Base-by-base conservation (phyloP, 1,284 basidiomycete genomes). In the Microstroma glucosiphilum region DNA sequence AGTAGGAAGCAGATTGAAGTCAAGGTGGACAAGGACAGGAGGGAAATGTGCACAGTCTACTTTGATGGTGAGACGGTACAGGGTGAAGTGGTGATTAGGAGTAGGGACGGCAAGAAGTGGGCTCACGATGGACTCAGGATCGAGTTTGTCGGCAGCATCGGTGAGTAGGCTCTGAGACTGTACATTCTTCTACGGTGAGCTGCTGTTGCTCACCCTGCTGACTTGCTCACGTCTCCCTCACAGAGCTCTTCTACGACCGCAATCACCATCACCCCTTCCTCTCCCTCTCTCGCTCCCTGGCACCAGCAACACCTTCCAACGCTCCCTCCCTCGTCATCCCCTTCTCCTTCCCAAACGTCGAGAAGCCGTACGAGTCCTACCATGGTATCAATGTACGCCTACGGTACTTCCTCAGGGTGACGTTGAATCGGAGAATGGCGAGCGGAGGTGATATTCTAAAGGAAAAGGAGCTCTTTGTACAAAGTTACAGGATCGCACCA, bases 261-360 rank as follows among this genome's bases (percentile, higher is more conserved):
- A 92, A 93, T 13, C 96, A 97, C 76, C 94, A 97, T 79, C 92
- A 96, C 80, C 94, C 98, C 77, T 98, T 98, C 79, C 84, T 97
- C 15, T 96, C 94, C 13, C 82, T 97, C 66, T 90, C 91, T 0
- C 92, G 97, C 81, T 92, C 97, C 77, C 84, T 97, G 13, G 92
- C 93, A 0, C 88, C 89, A 0, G 91, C 92, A 8, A 54, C 51
- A 15, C 51, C 51, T 6, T 19, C 17, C n/a, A 54, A 54, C 25
- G 51, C 51, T 7, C 51, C 51, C 17, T 54, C 51, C 19, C 21
- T 54, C 7, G 51, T 54, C 25, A 21, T 54, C n/a, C 51, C 51
- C 60, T 98, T 98, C 81, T 85, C 87, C 70, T 98, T 98, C 86
- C 97, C 97, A 84, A 97, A 96, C 74, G 91, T 98, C 56, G 96